Percentiles rank a stretch among this genome's conserved stretches.
phyloP scores from a whole-genome alignment of 371 early-diverging fungal species.

The Nematocida sp. region DNA sequence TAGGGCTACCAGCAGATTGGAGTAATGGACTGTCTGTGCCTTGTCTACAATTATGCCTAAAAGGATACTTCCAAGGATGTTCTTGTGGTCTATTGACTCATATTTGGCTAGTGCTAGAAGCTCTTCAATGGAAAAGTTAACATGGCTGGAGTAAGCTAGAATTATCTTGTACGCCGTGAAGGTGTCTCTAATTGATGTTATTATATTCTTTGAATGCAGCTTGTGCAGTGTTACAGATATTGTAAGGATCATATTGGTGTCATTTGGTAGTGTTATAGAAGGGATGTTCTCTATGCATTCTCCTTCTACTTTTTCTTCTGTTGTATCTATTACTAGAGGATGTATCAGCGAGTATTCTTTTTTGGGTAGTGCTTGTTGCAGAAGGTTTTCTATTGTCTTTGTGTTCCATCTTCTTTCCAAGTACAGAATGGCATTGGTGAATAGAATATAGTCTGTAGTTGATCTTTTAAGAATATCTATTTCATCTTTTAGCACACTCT shows the following conservation, averaged over 20 bases:
- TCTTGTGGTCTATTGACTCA: neutral
- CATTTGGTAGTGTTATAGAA: conserved; percentile 18
- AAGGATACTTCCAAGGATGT: conserved; percentile 15
- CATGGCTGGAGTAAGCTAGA: neutral
- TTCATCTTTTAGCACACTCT: conserved; percentile 12
- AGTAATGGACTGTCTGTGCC: neutral
- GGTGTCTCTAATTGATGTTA: conserved; percentile 27
- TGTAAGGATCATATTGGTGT: neutral
- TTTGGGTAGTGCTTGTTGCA: neutral
- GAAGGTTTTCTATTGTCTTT: conserved; percentile 1
- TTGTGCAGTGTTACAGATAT: neutral
- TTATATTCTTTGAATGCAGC: neutral
- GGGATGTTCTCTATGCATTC: neutral
- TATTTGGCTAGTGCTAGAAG: neutral
- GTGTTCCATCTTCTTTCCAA: conserved; percentile 51
- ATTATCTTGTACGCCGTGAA: conserved; percentile 47
- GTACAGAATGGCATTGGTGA: conserved; percentile 42
- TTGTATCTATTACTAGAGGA: conserved; percentile 7
- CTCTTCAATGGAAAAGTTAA: neutral
- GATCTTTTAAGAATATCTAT: conserved; percentile 20
- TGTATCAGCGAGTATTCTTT: neutral
- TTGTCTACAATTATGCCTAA: neutral
- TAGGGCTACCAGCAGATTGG: conserved; percentile 7
- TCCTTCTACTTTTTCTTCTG: conserved; percentile 28
- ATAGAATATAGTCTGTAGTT: conserved; percentile 21